Evolutionary conservation across 768 basidiomycete genomes (phyloP), one percentile per base, ranked within the genome.

Genomic region (Lactifluus pinguis): DNA sequence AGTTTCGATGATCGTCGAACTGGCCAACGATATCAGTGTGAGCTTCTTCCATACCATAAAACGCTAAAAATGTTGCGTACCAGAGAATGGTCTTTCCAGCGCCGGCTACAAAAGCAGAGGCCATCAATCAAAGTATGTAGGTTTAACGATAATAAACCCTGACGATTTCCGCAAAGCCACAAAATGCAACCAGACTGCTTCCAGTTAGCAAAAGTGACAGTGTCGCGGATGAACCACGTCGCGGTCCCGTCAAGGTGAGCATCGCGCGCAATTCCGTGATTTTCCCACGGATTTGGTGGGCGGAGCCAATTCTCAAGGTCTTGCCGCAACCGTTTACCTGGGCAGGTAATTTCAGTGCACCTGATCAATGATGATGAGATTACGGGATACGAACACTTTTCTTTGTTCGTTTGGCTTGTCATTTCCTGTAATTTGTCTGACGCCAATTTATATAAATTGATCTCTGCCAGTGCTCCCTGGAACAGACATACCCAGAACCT

Each of bases 81-180:
- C 34, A 48, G 4, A 59, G 36, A 17, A 59, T 29, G 8, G 13
- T 53, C 29, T 59, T 59, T 5, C 59, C 59, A 2, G 51, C 42
- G n/a, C 51, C 59, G 25, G 59, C 59, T 53, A 19, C n/a, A 30
- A 17, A 47, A 7, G 13, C 13, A 21, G 32, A 34, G 25, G 14
- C 3, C 4, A 6, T 48, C 38, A 54, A 19, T 4, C 14, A 4
- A 0, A 7, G 7, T 5, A 15, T 17, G 17, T 9, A 29, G 17
- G 6, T 0, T 9, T 11, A 7, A 48, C 2, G 5, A 38, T 10
- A 38, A 3, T 6, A 42, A 19, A 48, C 44, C 17, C 51, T 21
- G n/a, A 59, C 58, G 58, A 30, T 59, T 59, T 14, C 58, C 58
- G 9, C 47, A 29, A 2, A 59, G 19, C 52, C 58, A 59, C 36